A percentile compares a stretch with the other conserved stretches of the same genome.
Evolutionary conservation across 345 rosid species (phyloP).

Genomic region (Adansonia digitata): DNA sequence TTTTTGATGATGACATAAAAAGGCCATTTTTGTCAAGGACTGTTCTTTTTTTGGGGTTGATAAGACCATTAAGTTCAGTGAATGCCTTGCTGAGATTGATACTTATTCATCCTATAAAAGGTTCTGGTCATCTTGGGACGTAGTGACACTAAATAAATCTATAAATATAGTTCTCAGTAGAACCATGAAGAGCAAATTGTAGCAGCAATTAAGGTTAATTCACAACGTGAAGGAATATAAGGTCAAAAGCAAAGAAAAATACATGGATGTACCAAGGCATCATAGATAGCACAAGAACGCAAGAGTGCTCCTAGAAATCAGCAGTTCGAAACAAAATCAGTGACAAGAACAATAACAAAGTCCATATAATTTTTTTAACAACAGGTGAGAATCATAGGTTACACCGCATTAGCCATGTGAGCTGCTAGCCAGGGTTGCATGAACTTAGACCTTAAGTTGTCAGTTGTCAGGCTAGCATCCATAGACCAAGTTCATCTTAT

Average conservation of each 20-base stretch:
- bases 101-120: not conserved
- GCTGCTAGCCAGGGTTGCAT: conserved; percentile 5
- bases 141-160: too few species aligned
- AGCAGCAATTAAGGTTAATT: not conserved
- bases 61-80: not conserved
- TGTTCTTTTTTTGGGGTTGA: not conserved
- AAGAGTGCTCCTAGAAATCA: conserved; percentile 70
- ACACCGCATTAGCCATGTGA: conserved; percentile 10
- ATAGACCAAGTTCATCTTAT: not conserved
- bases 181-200: not conserved
- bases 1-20: too few species aligned
- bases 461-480: conserved; percentile 6
- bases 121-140: too few species aligned
- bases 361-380: not conserved
- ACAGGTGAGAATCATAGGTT: conserved; percentile 1
- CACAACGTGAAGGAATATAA: conserved; percentile 4
- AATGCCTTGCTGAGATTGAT: not conserved
- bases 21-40: too few species aligned
- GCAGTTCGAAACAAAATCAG: conserved; percentile 14
- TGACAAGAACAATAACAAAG: not conserved
- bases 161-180: not conserved
- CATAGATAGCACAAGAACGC: conserved; percentile 78
- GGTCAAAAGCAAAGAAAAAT: not conserved
- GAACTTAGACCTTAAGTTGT: not conserved
- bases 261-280: conserved; percentile 59